These are phyloP conservation scores for Puccinia brachypodii DNA, from an alignment of 1,284 basidiomycete species.

Conservation along the genomic window DNA sequence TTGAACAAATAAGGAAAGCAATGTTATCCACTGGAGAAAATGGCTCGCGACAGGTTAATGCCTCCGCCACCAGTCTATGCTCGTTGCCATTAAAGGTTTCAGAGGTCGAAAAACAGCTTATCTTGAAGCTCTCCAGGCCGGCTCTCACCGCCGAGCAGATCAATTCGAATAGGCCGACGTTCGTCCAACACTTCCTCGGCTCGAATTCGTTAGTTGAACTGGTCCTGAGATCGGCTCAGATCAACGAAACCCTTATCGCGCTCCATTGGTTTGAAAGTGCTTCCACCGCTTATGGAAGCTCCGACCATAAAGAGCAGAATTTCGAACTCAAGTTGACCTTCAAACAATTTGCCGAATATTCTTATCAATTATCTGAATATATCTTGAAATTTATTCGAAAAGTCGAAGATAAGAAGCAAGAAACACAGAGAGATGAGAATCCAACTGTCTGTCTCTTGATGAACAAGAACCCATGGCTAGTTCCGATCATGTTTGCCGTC, in stretches of 20 bases:
- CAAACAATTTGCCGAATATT: slow-evolving; percentile 12
- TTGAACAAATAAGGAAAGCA: too few species aligned
- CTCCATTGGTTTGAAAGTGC: slow-evolving; percentile 30
- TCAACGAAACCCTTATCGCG: neutral
- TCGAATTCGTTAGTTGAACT: slow-evolving; percentile 8
- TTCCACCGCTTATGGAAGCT: neutral
- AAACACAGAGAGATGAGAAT: neutral
- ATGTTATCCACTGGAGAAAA: too few species aligned
- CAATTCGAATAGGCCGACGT: neutral
- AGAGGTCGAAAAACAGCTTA: neutral
- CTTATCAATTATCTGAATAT: slow-evolving; percentile 22
- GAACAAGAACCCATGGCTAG: slow-evolving; percentile 51
- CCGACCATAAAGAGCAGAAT: neutral
- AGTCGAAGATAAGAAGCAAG: neutral
- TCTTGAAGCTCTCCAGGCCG: slow-evolving; percentile 6
- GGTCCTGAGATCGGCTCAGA: slow-evolving; percentile 8
- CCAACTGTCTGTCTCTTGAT: slow-evolving; percentile 43
- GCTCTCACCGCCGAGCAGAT: neutral
- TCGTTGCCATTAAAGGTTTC: slow-evolving; percentile 1
- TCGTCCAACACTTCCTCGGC: slow-evolving; percentile 19
- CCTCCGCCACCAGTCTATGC: neutral
- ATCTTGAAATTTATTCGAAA: neutral
- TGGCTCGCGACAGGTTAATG: too few species aligned
- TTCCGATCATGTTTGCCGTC: slow-evolving; percentile 51
- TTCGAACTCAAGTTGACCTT: slow-evolving; percentile 18